Base-by-base conservation (phyloP, 1,284 basidiomycete genomes). In the Rhodotorula sp. region DNA sequence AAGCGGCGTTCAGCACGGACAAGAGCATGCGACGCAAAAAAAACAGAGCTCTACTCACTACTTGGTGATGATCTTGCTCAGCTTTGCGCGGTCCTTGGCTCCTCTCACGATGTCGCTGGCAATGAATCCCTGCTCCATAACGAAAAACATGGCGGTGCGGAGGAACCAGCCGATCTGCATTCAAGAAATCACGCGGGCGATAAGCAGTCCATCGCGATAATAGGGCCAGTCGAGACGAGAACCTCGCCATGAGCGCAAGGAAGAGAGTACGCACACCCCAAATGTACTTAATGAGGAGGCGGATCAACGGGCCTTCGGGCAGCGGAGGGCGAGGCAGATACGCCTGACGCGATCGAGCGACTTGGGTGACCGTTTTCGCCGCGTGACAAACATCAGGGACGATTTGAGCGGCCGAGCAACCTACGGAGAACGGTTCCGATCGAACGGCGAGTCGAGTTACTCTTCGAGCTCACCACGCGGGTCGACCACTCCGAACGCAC, bases 271-370 rank as follows among this genome's bases (percentile, higher is more conserved):
- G 45, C 38, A 74, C 71, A 16, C 72, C 72, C 2, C 69, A 68
- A 15, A 76, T 21, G 55, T 64, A 71, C 47, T 60, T 26, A 45
- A 67, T 64, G 16, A 72, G 23, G 50, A 59, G 70, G 18, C 63
- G 66, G 10, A 73, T 8, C 52, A 73, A 43, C 28, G 62, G 43
- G 23, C 28, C 52, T 31, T 69, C 67, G 26, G 74, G 74, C 2
- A 64, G 48, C 12, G 49, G n/a, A 23, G 65, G 60, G 15, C 72
- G 69, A 1, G 60, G 69, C 16, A 76, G 26, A 63, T 70, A 59
- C 1, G 72, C 60, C 60, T 76, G 75, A 12, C 71, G 61, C 1
- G 73, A 72, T 14, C 75, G 70, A 2, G 71, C 68, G 34, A 76
- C 59, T 47, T 76, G 75, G 0, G 71, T 76, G 45, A 76, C 65